Conservation (phyloP, 345 rosid genomes). For the Hevea brasiliensis region DNA sequence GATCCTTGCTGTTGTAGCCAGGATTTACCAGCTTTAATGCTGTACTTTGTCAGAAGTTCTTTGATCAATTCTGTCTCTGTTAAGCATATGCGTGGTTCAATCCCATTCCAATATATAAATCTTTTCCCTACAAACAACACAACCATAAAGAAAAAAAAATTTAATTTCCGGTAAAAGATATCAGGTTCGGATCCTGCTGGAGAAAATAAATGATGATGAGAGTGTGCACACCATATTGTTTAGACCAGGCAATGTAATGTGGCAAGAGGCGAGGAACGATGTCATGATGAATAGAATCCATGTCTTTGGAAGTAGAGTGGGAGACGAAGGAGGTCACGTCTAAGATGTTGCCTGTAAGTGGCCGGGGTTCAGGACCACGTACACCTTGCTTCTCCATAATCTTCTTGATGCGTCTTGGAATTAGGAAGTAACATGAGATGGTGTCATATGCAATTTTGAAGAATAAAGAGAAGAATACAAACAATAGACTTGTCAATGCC, state of each 20-base stretch:
- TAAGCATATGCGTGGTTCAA: conserved; percentile 83
- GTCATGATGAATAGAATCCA: conserved; percentile 62
- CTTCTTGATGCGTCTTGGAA: conserved; percentile 72
- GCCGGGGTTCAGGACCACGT: conserved; percentile 76
- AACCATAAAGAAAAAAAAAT: not conserved
- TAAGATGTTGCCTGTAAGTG: conserved; percentile 72
- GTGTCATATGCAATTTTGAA: conserved; percentile 50
- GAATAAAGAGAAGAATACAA: conserved; percentile 31
- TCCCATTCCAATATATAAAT: conserved; percentile 82
- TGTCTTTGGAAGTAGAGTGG: conserved; percentile 56
- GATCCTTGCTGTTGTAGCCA: conserved; percentile 93
- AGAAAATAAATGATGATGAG: not conserved
- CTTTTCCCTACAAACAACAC: conserved; percentile 60
- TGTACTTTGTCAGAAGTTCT: conserved; percentile 67
- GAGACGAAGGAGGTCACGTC: conserved; percentile 65
- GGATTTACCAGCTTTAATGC: conserved; percentile 72
- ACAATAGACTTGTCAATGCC: conserved; percentile 23
- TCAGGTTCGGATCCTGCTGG: no score
- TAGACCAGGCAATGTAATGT: conserved; percentile 78
- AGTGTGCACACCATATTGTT: conserved; percentile 54
- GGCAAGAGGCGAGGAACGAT: conserved; percentile 80
- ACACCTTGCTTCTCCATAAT: conserved; percentile 85
- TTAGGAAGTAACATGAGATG: conserved; percentile 61
- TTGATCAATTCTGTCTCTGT: conserved; percentile 76
- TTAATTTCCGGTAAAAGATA: not conserved